Conservation (phyloP, 805 yeast species). For the Lipomyces starkeyi region DNA sequence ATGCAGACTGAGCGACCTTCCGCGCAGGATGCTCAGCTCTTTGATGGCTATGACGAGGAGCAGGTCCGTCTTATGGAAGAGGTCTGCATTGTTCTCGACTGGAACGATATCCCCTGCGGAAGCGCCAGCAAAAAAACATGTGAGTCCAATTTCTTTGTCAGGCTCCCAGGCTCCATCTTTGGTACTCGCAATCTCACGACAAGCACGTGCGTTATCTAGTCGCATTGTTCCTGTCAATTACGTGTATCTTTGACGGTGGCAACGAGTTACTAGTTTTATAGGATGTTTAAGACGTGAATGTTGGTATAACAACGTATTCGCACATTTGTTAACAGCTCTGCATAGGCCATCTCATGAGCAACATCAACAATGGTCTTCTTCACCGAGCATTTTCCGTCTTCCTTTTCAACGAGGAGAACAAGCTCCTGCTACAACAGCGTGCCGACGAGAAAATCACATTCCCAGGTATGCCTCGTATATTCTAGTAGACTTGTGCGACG, state of each 20-base stretch:
- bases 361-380: constrained; percentile 81
- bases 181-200: neutral
- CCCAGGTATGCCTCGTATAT: constrained; percentile 54
- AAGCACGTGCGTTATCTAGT: neutral
- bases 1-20: constrained; percentile 17
- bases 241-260: neutral
- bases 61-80: constrained; percentile 96
- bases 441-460: constrained; percentile 97
- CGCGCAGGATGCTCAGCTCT: constrained; percentile 51
- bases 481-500: neutral
- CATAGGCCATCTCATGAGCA: constrained; percentile 66
- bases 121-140: constrained; percentile 93
- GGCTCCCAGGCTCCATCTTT: neutral
- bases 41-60: constrained; percentile 88
- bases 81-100: constrained; percentile 90
- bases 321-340: neutral
- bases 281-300: too few relatives aligned
- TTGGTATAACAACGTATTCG: neutral
- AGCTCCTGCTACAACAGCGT: constrained; percentile 88
- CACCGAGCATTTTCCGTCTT: constrained; percentile 98
- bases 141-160: constrained; percentile 18
- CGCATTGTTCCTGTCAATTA: neutral
- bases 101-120: constrained; percentile 85
- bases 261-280: neutral
- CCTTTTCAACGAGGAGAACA: constrained; percentile 75